These are phyloP conservation scores for Cercophora newfieldiana DNA, from an alignment of 495 filamentous ascomycete genomes.

Conservation along the genomic window DNA sequence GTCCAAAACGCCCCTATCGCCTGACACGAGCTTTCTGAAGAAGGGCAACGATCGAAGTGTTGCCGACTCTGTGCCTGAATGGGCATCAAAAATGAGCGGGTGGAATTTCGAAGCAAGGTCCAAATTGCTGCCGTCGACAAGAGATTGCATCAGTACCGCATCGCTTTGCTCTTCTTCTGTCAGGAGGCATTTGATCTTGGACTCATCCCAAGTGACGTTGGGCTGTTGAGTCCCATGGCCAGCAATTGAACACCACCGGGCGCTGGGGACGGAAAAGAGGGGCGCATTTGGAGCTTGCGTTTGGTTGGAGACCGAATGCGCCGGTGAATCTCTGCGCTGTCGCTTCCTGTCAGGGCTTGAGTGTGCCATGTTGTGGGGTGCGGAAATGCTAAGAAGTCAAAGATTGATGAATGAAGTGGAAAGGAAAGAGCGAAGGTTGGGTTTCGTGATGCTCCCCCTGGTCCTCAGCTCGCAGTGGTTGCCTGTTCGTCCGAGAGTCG, in stretches of 20 bases:
- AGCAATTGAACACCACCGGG: background rate
- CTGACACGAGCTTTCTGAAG: background rate
- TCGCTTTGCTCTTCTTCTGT: background rate
- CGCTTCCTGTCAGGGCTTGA: constrained; percentile 8
- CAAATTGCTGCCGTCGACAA: background rate
- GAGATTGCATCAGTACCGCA: background rate
- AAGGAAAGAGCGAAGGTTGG: background rate
- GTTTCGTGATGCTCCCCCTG: background rate
- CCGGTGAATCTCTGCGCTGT: background rate
- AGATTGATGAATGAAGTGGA: background rate
- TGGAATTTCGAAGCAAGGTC: background rate
- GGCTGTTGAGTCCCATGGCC: background rate
- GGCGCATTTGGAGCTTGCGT: background rate
- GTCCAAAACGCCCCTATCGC: background rate
- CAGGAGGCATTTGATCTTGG: background rate
- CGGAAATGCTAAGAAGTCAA: background rate
- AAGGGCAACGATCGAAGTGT: constrained; percentile 3
- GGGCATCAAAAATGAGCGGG: constrained; percentile 1
- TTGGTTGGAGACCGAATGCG: background rate
- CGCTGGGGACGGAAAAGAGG: background rate
- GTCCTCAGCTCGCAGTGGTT: constrained; percentile 5
- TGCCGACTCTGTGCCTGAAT: background rate
- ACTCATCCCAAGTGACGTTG: background rate
- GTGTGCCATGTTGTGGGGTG: background rate
- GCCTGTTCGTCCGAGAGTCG: background rate